phyloP scores from a whole-genome alignment of 2,329 filamentous ascomycete species.

The Dactylella cylindrospora region DNA sequence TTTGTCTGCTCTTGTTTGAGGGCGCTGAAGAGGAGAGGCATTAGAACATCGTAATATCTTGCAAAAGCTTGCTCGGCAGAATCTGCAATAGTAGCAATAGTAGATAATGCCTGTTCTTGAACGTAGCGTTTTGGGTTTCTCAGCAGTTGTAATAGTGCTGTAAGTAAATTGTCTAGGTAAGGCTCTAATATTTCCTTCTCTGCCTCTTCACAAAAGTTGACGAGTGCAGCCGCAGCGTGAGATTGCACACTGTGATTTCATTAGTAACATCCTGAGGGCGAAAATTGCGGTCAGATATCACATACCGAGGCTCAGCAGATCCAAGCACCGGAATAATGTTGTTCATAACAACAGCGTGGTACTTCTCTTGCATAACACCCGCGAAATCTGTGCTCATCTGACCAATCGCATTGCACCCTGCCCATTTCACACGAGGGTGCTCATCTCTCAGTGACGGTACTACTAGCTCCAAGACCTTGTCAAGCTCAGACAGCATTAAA shows the following conservation, averaged over 20 bases:
- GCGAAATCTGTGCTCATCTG: constrained; percentile 99
- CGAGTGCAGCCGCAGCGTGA: constrained; percentile 92
- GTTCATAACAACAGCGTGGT: constrained; percentile 81
- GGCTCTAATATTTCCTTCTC: constrained; percentile 89
- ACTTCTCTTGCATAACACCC: constrained; percentile 95
- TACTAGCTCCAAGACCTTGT: constrained; percentile 92
- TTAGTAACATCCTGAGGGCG: constrained; percentile 8
- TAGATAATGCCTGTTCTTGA: constrained; percentile 95
- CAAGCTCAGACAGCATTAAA: constrained; percentile 90
- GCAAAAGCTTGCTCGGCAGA: constrained; percentile 92
- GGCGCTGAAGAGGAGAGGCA: constrained; percentile 91
- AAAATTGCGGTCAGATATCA: neutral
- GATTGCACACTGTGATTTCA: constrained; percentile 74
- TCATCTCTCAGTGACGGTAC: constrained; percentile 84
- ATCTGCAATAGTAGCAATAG: constrained; percentile 98
- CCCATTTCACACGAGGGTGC: constrained; percentile 93
- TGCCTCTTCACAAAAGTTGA: constrained; percentile 98
- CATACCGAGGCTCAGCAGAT: constrained; percentile 69
- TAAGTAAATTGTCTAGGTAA: constrained; percentile 84
- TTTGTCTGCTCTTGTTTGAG: constrained; percentile 80
- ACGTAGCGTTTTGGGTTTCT: constrained; percentile 93
- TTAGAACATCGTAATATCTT: constrained; percentile 92
- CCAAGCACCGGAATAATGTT: constrained; percentile 91
- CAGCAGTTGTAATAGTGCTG: constrained; percentile 80
- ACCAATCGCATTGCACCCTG: constrained; percentile 95